Conservation (phyloP, 2,329 filamentous ascomycete genomes). For the Metarhizium anisopliae region DNA sequence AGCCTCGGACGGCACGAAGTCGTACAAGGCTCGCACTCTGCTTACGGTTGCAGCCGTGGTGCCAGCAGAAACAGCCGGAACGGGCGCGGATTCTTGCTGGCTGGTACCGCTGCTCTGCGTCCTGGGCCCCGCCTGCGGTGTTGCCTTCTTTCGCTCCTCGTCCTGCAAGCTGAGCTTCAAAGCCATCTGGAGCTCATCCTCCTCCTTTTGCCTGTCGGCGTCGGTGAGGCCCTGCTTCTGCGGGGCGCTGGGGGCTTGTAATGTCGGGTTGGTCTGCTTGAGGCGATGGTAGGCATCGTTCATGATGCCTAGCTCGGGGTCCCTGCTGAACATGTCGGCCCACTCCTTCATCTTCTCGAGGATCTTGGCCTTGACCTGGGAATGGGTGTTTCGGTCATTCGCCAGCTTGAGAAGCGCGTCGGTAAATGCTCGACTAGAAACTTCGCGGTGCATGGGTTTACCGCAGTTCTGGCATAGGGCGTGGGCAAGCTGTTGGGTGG, state of each 20-base stretch:
- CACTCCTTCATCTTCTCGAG: conserved; percentile 93
- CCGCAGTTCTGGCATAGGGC: conserved; percentile 90
- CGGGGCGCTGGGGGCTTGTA: conserved; percentile 87
- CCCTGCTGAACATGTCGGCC: conserved; percentile 86
- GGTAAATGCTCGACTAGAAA: conserved; percentile 87
- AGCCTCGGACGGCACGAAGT: conserved; percentile 88
- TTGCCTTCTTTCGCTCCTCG: conserved; percentile 54
- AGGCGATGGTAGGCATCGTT: conserved; percentile 85
- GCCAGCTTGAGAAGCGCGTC: conserved; percentile 86
- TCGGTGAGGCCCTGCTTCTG: conserved; percentile 89
- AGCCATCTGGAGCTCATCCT: conserved; percentile 95
- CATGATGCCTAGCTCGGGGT: conserved; percentile 95
- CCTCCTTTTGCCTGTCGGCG: conserved; percentile 84
- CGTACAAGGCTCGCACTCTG: conserved; percentile 83
- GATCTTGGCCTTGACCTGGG: conserved; percentile 95
- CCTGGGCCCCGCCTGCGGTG: conserved; percentile 25
- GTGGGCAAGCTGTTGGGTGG: conserved; percentile 60
- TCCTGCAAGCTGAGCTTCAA: conserved; percentile 88
- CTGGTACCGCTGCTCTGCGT: conserved; percentile 26
- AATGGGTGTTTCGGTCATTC: conserved; percentile 89
- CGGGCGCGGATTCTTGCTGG: conserved; percentile 30
- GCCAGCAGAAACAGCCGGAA: conserved; percentile 59
- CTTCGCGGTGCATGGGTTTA: conserved; percentile 74
- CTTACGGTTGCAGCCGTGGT: conserved; percentile 96
- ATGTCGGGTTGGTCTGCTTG: conserved; percentile 74